phyloP scores from a whole-genome alignment of 2,329 filamentous ascomycete genomes.

The Geosmithia flava region DNA sequence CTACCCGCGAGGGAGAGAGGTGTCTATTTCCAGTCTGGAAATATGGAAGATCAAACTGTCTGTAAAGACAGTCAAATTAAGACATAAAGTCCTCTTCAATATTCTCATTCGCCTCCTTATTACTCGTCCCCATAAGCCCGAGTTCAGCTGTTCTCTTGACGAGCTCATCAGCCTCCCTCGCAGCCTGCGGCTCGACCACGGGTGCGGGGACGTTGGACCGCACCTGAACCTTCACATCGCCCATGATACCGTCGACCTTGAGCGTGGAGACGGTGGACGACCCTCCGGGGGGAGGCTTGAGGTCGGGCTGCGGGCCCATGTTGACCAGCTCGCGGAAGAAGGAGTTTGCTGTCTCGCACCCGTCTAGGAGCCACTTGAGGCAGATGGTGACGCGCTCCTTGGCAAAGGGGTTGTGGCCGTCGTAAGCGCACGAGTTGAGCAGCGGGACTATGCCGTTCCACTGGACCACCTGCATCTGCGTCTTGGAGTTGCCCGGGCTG shows the following conservation, averaged over 20 bases:
- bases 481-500: slow-evolving; percentile 54
- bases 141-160: slow-evolving; percentile 29
- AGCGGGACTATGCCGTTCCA: slow-evolving; percentile 80
- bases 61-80: slow-evolving; percentile 8
- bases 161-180: slow-evolving; percentile 21
- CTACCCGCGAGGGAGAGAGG: not conserved
- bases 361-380: slow-evolving; percentile 71
- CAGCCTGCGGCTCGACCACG: slow-evolving; percentile 3
- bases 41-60: not conserved
- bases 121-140: slow-evolving; percentile 13
- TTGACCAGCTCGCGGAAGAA: slow-evolving; percentile 55
- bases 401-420: slow-evolving; percentile 88
- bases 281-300: slow-evolving; percentile 17
- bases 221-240: slow-evolving; percentile 43
- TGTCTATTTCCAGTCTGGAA: too few relatives aligned
- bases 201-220: slow-evolving; percentile 19
- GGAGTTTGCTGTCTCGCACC: slow-evolving; percentile 59
- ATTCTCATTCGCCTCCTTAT: slow-evolving; percentile 5
- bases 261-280: slow-evolving; percentile 28
- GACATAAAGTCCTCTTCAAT: slow-evolving; percentile 34
- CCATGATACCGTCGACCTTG: slow-evolving; percentile 41
- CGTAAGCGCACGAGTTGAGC: slow-evolving; percentile 79
- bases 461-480: slow-evolving; percentile 78
- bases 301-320: slow-evolving; percentile 25
- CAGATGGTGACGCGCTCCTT: slow-evolving; percentile 84